These are phyloP conservation scores for Entamoeba dispar DNA, from an alignment of 208 protist species.

Conservation along the genomic window DNA sequence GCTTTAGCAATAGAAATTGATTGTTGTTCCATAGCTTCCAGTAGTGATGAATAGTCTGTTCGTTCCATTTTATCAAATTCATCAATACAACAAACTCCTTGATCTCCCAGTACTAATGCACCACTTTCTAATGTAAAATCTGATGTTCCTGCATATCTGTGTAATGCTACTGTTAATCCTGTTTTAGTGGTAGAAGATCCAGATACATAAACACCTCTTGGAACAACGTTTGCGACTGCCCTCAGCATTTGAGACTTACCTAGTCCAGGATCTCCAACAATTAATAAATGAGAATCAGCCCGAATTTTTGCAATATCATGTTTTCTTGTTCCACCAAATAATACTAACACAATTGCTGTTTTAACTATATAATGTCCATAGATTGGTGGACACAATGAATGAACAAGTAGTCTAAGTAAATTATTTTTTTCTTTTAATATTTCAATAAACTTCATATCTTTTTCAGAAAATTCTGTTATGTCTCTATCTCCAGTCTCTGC, in stretches of 20 bases:
- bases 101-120: slow-evolving; percentile 97
- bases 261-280: slow-evolving; percentile 93
- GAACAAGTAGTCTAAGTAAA: not conserved
- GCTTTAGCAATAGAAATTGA: slow-evolving; percentile 50
- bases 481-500: not conserved
- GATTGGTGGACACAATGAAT: slow-evolving; percentile 43
- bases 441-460: not conserved
- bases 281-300: slow-evolving; percentile 96
- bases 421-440: not conserved
- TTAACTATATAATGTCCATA: slow-evolving; percentile 62
- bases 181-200: slow-evolving; percentile 83
- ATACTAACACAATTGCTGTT: slow-evolving; percentile 60
- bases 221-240: slow-evolving; percentile 79
- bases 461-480: not conserved
- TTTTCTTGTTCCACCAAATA: slow-evolving; percentile 91
- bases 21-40: slow-evolving; percentile 96
- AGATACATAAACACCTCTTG: slow-evolving; percentile 88
- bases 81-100: slow-evolving; percentile 98
- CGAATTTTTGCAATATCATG: slow-evolving; percentile 73
- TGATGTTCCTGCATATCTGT: slow-evolving; percentile 42
- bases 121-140: slow-evolving; percentile 97
- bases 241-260: slow-evolving; percentile 97
- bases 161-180: slow-evolving; percentile 22
- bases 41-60: slow-evolving; percentile 83
- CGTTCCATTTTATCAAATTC: slow-evolving; percentile 99